Percentiles rank a stretch among this genome's conserved stretches.
Conservation (phyloP, 257 asterid species). For the Handroanthus guayacan region DNA sequence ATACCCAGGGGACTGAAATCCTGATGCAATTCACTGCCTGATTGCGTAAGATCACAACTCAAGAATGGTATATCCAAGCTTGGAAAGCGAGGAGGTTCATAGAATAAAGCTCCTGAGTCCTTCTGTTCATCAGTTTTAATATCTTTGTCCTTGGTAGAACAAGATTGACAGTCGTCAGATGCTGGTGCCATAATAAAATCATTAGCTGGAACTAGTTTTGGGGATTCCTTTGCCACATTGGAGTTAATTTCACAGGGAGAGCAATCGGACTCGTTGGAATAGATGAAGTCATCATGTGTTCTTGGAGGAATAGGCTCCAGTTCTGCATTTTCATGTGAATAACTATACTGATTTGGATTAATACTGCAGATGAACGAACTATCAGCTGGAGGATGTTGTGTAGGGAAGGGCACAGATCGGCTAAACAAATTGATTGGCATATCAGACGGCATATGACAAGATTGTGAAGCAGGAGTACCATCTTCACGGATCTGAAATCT, state of each 20-base stretch:
- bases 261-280: slow-evolving; percentile 47
- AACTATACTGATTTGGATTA: slow-evolving; percentile 53
- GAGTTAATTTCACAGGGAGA: slow-evolving; percentile 49
- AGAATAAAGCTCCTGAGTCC: slow-evolving; percentile 73
- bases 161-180: slow-evolving; percentile 45
- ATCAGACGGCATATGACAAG: slow-evolving; percentile 55
- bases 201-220: slow-evolving; percentile 61
- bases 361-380: slow-evolving; percentile 45
- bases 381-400: slow-evolving; percentile 49
- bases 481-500: slow-evolving; percentile 57
- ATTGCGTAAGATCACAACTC: slow-evolving; percentile 81
- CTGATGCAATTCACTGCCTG: slow-evolving; percentile 79
- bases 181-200: slow-evolving; percentile 54
- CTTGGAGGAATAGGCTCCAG: slow-evolving; percentile 48
- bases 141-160: slow-evolving; percentile 45
- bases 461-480: slow-evolving; percentile 51
- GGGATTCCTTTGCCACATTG: slow-evolving; percentile 48
- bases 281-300: slow-evolving; percentile 49
- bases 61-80: slow-evolving; percentile 87
- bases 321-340: slow-evolving; percentile 44
- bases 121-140: slow-evolving; percentile 46
- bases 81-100: slow-evolving; percentile 96
- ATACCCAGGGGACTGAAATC: slow-evolving; percentile 96
- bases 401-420: slow-evolving; percentile 51
- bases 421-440: slow-evolving; percentile 52